A percentile compares a stretch with the other conserved stretches of the same genome.
Conservation (phyloP, 2,329 filamentous ascomycete genomes). For the Sphaerulina populicola region DNA sequence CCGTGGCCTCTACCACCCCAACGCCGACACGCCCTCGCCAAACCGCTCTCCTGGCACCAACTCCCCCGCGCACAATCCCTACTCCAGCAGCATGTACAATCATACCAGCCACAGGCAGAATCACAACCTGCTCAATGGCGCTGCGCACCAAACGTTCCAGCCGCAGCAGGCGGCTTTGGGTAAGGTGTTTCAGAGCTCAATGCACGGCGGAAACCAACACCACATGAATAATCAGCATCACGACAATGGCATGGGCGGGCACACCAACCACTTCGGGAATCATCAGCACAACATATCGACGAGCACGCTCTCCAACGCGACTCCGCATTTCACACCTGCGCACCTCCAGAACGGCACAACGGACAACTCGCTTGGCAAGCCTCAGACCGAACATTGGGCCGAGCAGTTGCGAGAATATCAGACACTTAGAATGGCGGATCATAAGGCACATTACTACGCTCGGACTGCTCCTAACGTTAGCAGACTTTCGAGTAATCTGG, state of each 20-base stretch:
- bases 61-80: constrained; percentile 54
- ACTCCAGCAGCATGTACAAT: constrained; percentile 60
- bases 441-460: constrained; percentile 60
- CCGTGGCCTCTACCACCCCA: constrained; percentile 38
- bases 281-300: constrained; percentile 55
- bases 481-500: constrained; percentile 21
- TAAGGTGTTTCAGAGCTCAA: constrained; percentile 60
- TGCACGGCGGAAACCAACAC: constrained; percentile 38
- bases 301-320: constrained; percentile 56
- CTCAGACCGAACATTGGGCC: constrained; percentile 69
- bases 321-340: constrained; percentile 52
- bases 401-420: constrained; percentile 60
- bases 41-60: constrained; percentile 49
- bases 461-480: constrained; percentile 48
- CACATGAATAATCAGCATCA: constrained; percentile 39
- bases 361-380: constrained; percentile 45
- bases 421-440: constrained; percentile 25
- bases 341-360: constrained; percentile 55
- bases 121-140: constrained; percentile 67
- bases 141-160: constrained; percentile 48
- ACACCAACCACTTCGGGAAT: constrained; percentile 50
- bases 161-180: constrained; percentile 51
- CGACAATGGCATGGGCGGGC: constrained; percentile 44
- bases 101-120: constrained; percentile 59
- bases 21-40: constrained; percentile 48